Evolutionary conservation across 768 basidiomycete genomes (phyloP), one percentile per base, ranked within the genome.

Genomic region (Rhizopogon rudus): DNA sequence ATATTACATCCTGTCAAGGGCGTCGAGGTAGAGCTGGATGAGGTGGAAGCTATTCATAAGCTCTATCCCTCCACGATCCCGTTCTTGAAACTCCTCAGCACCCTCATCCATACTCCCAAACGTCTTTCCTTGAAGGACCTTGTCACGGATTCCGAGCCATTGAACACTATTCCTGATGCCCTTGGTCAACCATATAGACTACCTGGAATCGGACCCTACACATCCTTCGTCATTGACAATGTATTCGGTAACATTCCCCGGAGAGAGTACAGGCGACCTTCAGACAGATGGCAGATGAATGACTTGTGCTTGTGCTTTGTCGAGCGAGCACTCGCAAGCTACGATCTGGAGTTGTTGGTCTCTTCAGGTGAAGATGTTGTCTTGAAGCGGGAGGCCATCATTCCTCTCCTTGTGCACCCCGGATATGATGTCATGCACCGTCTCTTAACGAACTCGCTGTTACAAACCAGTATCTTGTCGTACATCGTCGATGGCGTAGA

Each of bases 11-110:
- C 85, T 20, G 80, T 81, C 10, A 88, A 86, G 64, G 93, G 94
- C 0, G 86, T 93, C 3, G 86, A 95, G 59, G 80, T 88, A 5
- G 93, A 96, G 66, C 71, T 98, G 59, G 93, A 94, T 60, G 87
- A 93, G 60, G 83, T 94, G 51, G 96, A 98, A 70, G 75, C 89
- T 13, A 77, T 79, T 4, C 82, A 87, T 65, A 81, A 81, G 67
- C 64, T 87, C 54, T 98, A 96, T 69, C 93, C 95, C 0, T 81
- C 91, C 7, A 96, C 95, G 0, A 86, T 91, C 20, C 87, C 95
- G 0, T 96, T 98, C 74, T 72, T 98, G 50, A 80, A 81, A 54
- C 80, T 98, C 44, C 81, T 98, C 56, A 80, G 81, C 61, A 86
- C 91, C 0, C 80, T 98, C 55, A 77, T 98, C 28, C 92, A 93